Conservation (phyloP, 2,329 filamentous ascomycete species). For the Coniella vitis region DNA sequence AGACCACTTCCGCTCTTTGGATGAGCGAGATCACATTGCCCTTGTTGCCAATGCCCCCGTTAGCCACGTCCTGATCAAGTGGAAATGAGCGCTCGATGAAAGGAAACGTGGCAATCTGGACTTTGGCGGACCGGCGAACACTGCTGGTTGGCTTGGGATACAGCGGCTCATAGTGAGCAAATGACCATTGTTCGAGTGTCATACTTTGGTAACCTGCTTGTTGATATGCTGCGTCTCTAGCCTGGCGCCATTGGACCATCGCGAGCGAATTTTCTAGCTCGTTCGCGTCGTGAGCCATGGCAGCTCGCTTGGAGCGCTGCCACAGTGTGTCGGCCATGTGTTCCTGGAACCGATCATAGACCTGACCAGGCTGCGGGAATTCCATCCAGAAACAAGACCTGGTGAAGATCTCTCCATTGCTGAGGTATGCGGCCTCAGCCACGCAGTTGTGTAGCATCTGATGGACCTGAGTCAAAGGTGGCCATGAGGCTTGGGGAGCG, state of each 20-base stretch:
- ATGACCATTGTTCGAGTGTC: background rate
- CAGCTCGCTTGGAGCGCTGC: constrained; percentile 14
- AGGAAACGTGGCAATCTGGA: constrained; percentile 27
- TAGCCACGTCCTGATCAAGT: constrained; percentile 2
- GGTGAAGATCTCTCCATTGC: constrained; percentile 25
- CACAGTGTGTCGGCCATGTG: constrained; percentile 20
- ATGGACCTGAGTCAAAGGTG: constrained; percentile 21
- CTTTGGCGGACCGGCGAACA: constrained; percentile 20
- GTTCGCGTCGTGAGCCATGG: constrained; percentile 7
- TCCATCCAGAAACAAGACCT: constrained; percentile 25
- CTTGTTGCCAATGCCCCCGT: constrained; percentile 12
- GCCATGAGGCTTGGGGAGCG: constrained; percentile 8
- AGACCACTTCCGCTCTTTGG: constrained; percentile 22
- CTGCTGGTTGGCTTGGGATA: constrained; percentile 3
- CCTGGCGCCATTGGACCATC: background rate
- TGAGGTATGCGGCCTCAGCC: constrained; percentile 25
- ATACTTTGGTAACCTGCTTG: too few relatives aligned
- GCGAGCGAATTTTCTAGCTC: constrained; percentile 7
- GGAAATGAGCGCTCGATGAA: constrained; percentile 23
- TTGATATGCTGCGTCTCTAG: background rate
- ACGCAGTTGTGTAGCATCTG: constrained; percentile 28
- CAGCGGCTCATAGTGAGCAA: background rate
- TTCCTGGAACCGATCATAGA: constrained; percentile 21
- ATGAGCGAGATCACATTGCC: constrained; percentile 21
- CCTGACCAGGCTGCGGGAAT: constrained; percentile 22